Evolutionary conservation across 1,284 basidiomycete species (phyloP).

Genomic region (Ganoderma boninense): DNA sequence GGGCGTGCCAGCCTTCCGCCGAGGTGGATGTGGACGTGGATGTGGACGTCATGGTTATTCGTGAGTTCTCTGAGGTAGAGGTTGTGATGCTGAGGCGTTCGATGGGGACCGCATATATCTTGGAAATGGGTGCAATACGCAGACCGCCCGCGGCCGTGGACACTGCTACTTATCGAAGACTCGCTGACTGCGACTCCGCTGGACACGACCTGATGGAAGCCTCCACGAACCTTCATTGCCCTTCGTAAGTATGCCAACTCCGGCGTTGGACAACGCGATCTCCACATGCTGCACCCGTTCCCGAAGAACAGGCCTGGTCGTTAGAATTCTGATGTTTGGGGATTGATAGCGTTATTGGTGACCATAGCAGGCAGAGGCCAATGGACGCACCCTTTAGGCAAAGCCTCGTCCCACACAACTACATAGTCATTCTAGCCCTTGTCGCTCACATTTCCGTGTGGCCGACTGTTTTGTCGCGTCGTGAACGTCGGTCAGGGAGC

Average conservation of each 20-base stretch:
- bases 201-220: not conserved
- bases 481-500: too few species aligned
- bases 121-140: not conserved
- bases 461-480: too few species aligned
- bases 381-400: not conserved
- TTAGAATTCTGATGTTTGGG: not conserved
- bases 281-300: not conserved
- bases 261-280: not conserved
- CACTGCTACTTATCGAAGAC: not conserved
- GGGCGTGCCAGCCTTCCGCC: not conserved
- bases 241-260: not conserved
- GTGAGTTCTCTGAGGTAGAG: not conserved
- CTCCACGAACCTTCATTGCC: not conserved
- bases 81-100: not conserved
- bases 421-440: too few species aligned
- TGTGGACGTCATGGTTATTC: not conserved
- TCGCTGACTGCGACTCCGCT: not conserved
- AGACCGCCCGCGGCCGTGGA: too few species aligned
- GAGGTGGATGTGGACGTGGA: not conserved
- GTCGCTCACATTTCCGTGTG: too few species aligned
- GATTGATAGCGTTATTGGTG: not conserved
- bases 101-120: not conserved
- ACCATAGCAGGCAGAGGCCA: not conserved
- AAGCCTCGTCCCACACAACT: not conserved
- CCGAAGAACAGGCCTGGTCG: not conserved